These are phyloP conservation scores for Ustilago cynodontis DNA, from an alignment of 1,284 basidiomycete genomes.

Conservation along the genomic window DNA sequence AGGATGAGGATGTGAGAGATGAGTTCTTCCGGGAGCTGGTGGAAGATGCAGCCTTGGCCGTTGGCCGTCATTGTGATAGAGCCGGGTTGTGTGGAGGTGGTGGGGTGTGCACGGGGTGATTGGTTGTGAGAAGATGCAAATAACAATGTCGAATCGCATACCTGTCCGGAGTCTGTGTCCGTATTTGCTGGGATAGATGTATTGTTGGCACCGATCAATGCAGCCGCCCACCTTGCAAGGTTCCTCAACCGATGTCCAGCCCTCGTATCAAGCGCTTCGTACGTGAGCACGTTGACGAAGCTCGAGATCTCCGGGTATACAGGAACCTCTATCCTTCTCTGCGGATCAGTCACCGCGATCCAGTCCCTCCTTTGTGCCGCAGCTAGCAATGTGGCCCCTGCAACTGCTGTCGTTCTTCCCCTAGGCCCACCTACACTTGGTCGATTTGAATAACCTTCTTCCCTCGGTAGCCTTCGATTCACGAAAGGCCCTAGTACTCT, in stretches of 20 bases:
- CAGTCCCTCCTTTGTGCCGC: conserved; percentile 43
- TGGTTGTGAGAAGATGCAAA: background rate
- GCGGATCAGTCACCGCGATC: conserved; percentile 49
- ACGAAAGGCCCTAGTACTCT: conserved; percentile 14
- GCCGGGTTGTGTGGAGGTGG: background rate
- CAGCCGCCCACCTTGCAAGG: conserved; percentile 17
- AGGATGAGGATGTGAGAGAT: conserved; percentile 45
- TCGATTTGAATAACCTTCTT: background rate
- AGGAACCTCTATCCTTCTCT: conserved; percentile 33
- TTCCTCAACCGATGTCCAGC: conserved; percentile 11
- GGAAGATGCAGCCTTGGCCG: conserved; percentile 8
- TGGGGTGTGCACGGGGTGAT: background rate
- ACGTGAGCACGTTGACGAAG: conserved; percentile 26
- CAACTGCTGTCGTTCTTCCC: background rate
- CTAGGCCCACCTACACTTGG: background rate
- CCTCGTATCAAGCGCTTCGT: conserved; percentile 32
- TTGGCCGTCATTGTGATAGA: conserved; percentile 6
- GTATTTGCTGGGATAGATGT: background rate
- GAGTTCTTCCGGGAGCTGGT: conserved; percentile 46
- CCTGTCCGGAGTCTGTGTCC: too few relatives aligned
- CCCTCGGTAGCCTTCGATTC: conserved; percentile 9
- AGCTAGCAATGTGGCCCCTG: background rate
- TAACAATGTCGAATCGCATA: background rate
- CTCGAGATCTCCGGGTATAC: conserved; percentile 41
- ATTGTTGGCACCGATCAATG: background rate